Percentiles rank a stretch among this genome's conserved stretches.
Evolutionary conservation across 2,329 filamentous ascomycete genomes (phyloP).

Genomic region (Colletotrichum lentis): DNA sequence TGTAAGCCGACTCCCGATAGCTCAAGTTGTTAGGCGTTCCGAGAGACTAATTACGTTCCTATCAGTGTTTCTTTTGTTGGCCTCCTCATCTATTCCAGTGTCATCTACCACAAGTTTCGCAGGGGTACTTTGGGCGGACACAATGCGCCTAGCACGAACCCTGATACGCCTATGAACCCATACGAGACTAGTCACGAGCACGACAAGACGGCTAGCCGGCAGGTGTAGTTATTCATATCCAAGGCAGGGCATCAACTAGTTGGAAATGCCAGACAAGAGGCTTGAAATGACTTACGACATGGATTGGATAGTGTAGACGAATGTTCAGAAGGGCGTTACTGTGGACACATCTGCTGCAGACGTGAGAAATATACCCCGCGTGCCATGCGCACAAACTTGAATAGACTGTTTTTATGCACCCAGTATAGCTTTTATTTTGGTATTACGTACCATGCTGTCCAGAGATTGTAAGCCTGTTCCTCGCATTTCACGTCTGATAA

Average conservation of each 20-base stretch:
- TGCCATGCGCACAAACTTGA: too few relatives aligned
- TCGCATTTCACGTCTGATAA: too few relatives aligned
- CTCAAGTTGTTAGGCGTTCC: background rate
- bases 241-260: background rate
- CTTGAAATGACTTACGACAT: too few relatives aligned
- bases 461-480: too few relatives aligned
- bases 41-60: background rate
- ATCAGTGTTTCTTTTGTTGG: constrained; percentile 46
- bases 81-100: constrained; percentile 45
- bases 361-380: too few relatives aligned
- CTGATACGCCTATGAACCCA: constrained; percentile 4
- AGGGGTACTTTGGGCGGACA: constrained; percentile 33
- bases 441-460: too few relatives aligned
- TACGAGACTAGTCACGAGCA: background rate
- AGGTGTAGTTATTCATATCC: background rate
- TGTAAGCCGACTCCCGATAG: constrained; percentile 40
- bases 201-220: constrained; percentile 14
- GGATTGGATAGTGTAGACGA: too few relatives aligned
- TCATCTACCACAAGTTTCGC: constrained; percentile 44
- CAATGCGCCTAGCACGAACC: constrained; percentile 17
- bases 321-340: background rate
- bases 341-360: background rate
- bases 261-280: too few relatives aligned
- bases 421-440: too few relatives aligned
- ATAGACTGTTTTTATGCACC: too few relatives aligned